Evolutionary conservation across 257 asterid species (phyloP), one percentile per base, ranked within the genome.

Genomic region (Fraxinus americana): DNA sequence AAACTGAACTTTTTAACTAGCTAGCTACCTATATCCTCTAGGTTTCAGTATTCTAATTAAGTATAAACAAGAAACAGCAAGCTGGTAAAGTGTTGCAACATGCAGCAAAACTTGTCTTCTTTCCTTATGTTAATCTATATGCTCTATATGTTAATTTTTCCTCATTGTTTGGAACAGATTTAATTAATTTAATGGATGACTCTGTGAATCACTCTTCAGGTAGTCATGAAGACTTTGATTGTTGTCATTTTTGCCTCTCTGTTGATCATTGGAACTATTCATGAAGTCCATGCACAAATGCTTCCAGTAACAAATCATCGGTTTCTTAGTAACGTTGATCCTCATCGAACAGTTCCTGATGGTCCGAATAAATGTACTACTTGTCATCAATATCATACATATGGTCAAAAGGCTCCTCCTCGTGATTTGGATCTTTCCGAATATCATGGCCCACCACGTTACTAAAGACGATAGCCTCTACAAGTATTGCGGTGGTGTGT

Each of bases 31-130:
- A 41, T 41, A 41, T 11, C 16, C 50, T 41, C 50, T 11, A 10
- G 14, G 4, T 41, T 10, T 41, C 50, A 41, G 4, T 41, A 41
- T 10, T 41, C 50, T 41, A 41, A 41, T 41, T 41, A 10, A 39
- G 48, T 39, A 41, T 41, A 41, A 10, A 63, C 34, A 27, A 9
- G 34, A 10, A 3, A 27, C 14, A 27, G 32, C 32, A 61, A 21
- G 25, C 67, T 61, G 67, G 67, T 61, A n/a, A 61, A 63, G 35
- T 63, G 67, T 57, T 57, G 65, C 65, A 6, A 57, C 67, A 57
- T 21, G 10, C 25, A 19, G 23, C 27, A 54, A 54, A 54, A 54
- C 25, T 21, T 10, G 50, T 57, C 9, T 9, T 25, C 69, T 23
- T 63, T 63, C 69, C 35, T 25, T 10, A 0, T 41, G 50, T n/a